Conservation (phyloP, 176 grass and related monocot genomes). For the sorghum (Sorghum bicolor) region Sorghum_bicolor_NCBIv3 NC_012871.2:9067001-9067500, state of each 20-base stretch:
- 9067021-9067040: slow-evolving; percentile 28
- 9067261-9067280: slow-evolving; percentile 18
- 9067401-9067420: slow-evolving; percentile 29
- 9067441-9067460: neutral
- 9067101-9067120: neutral
- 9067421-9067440: no score
- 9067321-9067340: slow-evolving; percentile 41
- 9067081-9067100: slow-evolving; percentile 27
- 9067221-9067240: neutral
- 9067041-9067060: neutral
- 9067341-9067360: slow-evolving; percentile 27
- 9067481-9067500: neutral
- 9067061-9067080: slow-evolving; percentile 8
- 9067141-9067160: slow-evolving; percentile 3
- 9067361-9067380: slow-evolving; percentile 53
- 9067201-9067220: neutral
- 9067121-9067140: neutral
- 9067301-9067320: slow-evolving; percentile 44
- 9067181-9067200: slow-evolving; percentile 37
- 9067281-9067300: slow-evolving; percentile 15
- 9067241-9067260: neutral
- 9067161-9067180: neutral
- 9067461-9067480: neutral
- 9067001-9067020: slow-evolving; percentile 5
- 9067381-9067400: slow-evolving; percentile 48